Evolutionary conservation across 306 rosid species (phyloP), one percentile per base, ranked within the genome.

Genomic region (Cicer chorassanicum): DNA sequence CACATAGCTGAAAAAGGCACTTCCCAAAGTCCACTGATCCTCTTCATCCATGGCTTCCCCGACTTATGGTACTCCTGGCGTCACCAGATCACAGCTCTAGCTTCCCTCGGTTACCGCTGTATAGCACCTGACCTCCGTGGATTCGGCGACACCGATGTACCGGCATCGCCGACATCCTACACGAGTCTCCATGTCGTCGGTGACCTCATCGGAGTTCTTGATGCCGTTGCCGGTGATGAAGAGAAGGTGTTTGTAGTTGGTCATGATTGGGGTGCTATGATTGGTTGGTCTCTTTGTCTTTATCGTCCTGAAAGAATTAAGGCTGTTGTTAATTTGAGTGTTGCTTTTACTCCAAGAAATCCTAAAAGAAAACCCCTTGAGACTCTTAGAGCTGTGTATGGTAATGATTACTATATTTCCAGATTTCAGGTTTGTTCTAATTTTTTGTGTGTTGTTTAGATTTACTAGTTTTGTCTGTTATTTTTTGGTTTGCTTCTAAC

Each of bases 11-110:
- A 87, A 79, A 93, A 82, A 36, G 98, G 96, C 34, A 29, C 34
- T 2, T 29, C 34, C 7, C 11, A 85, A 43, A 97, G 97, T 9
- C 92, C 91, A 0, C 50, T 91, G 34, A 77, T 93, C 77, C 92
- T 89, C 54, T 88, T 89, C 88, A 44, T 93, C 72, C 96, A 93
- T 72, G 98, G 98, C 68, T 93, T 93, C 79, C 98, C 98, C 0
- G 96, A 89, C 65, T 80, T 88, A 9, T 93, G 96, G 92, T 89
- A 85, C 84, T 45, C 90, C 0, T 93, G 97, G 98, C 89, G 93
- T 18, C 92, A 89, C 86, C 98, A 93, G 83, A 91, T 93, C 76
- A 1, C 49, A 2, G 82, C 87, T n/a, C 69, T 93, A 0, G 83
- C 93, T 40, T 82, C 93, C 15, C 84, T 57, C 1, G 98, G 98